These are phyloP conservation scores for Nitzschia sp. DNA, from an alignment of 108 stramenopile species.

Conservation along the genomic window DNA sequence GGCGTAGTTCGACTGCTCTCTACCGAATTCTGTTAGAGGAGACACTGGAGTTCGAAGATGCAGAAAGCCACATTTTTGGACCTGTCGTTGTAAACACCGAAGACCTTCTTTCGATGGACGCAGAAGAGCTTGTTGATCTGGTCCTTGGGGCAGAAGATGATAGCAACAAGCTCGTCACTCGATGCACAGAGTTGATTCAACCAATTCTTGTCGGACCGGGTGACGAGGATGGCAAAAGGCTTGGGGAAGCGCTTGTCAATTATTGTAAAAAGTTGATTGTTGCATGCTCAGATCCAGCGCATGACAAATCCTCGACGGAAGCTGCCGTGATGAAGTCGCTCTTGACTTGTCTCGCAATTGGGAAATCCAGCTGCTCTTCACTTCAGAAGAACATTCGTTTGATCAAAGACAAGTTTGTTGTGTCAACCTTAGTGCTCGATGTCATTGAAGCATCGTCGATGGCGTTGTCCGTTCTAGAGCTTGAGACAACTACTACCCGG, in stretches of 20 bases:
- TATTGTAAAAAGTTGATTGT: slow-evolving; percentile 15
- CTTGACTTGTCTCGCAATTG: slow-evolving; percentile 23
- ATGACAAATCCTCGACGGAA: background rate
- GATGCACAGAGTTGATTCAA: slow-evolving; percentile 21
- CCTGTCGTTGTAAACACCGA: slow-evolving; percentile 22
- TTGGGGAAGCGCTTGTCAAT: slow-evolving; percentile 10
- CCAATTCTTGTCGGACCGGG: slow-evolving; percentile 16
- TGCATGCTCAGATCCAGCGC: background rate
- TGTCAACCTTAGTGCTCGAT: slow-evolving; percentile 28
- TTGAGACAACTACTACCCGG: background rate
- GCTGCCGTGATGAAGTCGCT: background rate
- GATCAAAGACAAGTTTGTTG: slow-evolving; percentile 25
- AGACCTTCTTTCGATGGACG: slow-evolving; percentile 26
- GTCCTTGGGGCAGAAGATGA: slow-evolving; percentile 8
- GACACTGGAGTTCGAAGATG: slow-evolving; percentile 16
- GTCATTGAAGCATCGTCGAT: slow-evolving; percentile 7
- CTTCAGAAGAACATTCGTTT: slow-evolving; percentile 28
- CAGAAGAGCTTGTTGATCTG: slow-evolving; percentile 20
- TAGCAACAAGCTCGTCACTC: slow-evolving; percentile 2
- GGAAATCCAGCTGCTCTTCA: slow-evolving; percentile 33
- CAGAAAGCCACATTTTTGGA: background rate
- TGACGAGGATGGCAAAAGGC: background rate
- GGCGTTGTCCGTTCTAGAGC: background rate
- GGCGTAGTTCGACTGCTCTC: slow-evolving; percentile 19
- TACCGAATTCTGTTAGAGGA: slow-evolving; percentile 20